A percentile compares a stretch with the other conserved stretches of the same genome.
These are phyloP conservation scores for Podospora conica DNA, from an alignment of 495 filamentous ascomycete species.

Conservation along the genomic window DNA sequence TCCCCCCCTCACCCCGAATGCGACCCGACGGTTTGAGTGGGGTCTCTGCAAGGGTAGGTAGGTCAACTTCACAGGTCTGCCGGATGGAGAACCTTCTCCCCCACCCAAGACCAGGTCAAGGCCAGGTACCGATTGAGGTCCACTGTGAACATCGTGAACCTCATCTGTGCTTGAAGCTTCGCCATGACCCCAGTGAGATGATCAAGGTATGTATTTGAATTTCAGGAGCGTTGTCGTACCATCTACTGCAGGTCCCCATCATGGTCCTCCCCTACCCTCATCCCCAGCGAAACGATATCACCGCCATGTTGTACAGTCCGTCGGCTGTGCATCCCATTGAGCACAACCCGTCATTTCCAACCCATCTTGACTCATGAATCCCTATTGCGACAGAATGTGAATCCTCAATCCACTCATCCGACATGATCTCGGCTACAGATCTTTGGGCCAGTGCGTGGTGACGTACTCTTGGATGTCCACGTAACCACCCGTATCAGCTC, in stretches of 20 bases:
- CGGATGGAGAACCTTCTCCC: not conserved
- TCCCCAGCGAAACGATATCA: not conserved
- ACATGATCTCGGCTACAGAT: not conserved
- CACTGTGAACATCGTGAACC: not conserved
- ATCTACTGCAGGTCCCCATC: not conserved
- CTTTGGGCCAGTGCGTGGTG: not conserved
- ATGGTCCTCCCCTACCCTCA: not conserved
- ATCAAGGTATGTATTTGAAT: not conserved
- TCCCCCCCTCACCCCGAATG: not conserved
- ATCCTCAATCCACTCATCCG: not conserved
- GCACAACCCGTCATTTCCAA: not conserved
- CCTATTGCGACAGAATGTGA: not conserved
- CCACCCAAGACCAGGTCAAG: not conserved
- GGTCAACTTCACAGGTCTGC: not conserved
- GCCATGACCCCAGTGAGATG: not conserved
- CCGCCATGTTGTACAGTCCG: not conserved
- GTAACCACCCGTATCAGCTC: not conserved
- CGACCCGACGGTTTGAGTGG: not conserved
- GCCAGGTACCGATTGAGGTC: not conserved
- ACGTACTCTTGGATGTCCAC: not conserved
- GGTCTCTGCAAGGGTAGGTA: not conserved
- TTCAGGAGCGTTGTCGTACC: not conserved
- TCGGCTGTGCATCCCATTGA: not conserved
- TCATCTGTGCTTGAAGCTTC: not conserved
- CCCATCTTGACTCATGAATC: not conserved